Evolutionary conservation across 2,329 filamentous ascomycete genomes (phyloP).

Genomic region (Hymenotorrendiella dingleyae): DNA sequence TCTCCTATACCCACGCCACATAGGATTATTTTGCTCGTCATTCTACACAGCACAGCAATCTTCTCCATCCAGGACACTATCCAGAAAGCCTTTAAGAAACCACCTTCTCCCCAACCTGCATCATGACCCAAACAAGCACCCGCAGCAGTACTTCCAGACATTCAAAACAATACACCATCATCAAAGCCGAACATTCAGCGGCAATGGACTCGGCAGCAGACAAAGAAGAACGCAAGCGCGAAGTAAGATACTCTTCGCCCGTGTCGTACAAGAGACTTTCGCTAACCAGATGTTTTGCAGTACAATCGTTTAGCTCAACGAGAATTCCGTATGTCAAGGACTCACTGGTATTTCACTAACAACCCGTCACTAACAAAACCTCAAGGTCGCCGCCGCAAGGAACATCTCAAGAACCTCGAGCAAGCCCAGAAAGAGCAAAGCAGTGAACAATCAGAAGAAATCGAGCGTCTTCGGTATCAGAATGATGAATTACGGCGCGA

Average conservation of each 20-base stretch:
- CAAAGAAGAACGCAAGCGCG: constrained; percentile 32
- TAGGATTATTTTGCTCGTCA: constrained; percentile 1
- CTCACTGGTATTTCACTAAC: no score
- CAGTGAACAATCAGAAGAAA: constrained; percentile 35
- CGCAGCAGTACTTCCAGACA: constrained; percentile 17
- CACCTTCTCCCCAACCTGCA: constrained; percentile 5
- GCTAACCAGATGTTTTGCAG: no score
- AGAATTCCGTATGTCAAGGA: constrained; percentile 41
- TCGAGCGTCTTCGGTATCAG: constrained; percentile 35
- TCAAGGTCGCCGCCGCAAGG: constrained; percentile 38
- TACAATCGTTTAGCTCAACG: constrained; percentile 39
- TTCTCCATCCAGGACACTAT: constrained; percentile 1
- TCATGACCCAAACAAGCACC: constrained; percentile 17
- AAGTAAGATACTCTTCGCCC: no score
- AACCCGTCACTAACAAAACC: neutral
- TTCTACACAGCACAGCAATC: constrained; percentile 5
- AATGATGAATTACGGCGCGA: constrained; percentile 36
- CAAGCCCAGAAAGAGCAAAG: constrained; percentile 36
- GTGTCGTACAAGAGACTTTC: no score
- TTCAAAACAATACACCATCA: constrained; percentile 23
- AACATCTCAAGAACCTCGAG: constrained; percentile 39
- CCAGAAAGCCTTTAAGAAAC: constrained; percentile 12
- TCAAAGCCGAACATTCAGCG: constrained; percentile 6
- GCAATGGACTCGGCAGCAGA: constrained; percentile 28
- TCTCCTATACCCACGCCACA: neutral